Conservation (phyloP, 2,329 filamentous ascomycete genomes). For the Lojkania enalia region DNA sequence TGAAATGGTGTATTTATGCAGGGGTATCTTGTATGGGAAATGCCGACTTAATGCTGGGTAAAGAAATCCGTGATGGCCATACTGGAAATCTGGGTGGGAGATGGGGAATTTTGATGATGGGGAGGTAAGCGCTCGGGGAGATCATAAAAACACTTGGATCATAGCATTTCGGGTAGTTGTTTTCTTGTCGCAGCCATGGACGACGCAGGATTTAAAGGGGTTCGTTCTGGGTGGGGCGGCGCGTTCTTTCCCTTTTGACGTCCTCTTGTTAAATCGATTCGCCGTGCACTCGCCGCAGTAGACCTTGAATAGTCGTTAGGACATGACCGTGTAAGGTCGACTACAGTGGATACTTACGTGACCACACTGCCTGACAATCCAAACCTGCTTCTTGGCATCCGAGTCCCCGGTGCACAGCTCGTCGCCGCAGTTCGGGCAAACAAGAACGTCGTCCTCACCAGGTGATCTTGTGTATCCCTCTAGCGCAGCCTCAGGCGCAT, state of each 20-base stretch:
- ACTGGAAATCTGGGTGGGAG: no score
- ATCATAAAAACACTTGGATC: conserved; percentile 48
- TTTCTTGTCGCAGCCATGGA: conserved; percentile 48
- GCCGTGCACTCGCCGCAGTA: conserved; percentile 58
- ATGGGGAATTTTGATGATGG: no score
- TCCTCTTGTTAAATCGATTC: conserved; percentile 42
- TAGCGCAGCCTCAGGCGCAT: conserved; percentile 65
- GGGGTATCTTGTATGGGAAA: no score
- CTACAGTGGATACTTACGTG: conserved; percentile 65
- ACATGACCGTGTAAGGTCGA: background rate
- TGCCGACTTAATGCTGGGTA: no score
- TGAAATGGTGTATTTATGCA: no score
- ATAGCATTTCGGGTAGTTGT: conserved; percentile 38
- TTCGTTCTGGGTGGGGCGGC: conserved; percentile 28
- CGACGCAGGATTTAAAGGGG: conserved; percentile 52
- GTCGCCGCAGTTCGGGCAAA: conserved; percentile 85
- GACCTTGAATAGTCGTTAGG: conserved; percentile 42
- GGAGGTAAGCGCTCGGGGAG: no score
- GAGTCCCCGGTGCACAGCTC: conserved; percentile 77
- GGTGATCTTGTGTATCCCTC: conserved; percentile 83
- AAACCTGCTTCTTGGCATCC: conserved; percentile 78
- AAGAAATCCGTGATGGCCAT: no score
- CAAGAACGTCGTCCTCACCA: conserved; percentile 69
- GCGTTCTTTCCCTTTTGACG: conserved; percentile 46
- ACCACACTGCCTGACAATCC: conserved; percentile 87